Percentiles rank a stretch among this genome's conserved stretches.
These are phyloP conservation scores for Aspergillus aculeatinus DNA, from an alignment of 2,329 filamentous ascomycete species.

Conservation along the genomic window DNA sequence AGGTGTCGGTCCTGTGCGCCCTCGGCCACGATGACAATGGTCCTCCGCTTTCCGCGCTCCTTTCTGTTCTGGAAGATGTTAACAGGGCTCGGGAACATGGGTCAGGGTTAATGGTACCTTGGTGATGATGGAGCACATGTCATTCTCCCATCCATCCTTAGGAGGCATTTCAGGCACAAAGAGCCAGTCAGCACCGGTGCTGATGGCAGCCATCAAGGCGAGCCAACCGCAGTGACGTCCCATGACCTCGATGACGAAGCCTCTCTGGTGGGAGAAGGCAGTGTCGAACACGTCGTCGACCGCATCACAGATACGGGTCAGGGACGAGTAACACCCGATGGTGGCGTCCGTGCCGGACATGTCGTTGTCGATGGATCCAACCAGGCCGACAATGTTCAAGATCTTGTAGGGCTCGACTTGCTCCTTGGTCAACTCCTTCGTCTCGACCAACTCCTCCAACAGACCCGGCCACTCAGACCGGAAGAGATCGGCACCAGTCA, in stretches of 20 bases:
- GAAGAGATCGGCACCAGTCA: slow-evolving; percentile 94
- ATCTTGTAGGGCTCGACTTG: slow-evolving; percentile 76
- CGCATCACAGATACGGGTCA: slow-evolving; percentile 89
- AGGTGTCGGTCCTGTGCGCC: slow-evolving; percentile 83
- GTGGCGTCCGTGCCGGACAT: slow-evolving; percentile 96
- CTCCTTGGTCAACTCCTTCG: slow-evolving; percentile 66
- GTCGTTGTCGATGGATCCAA: slow-evolving; percentile 98
- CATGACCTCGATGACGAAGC: slow-evolving; percentile 99
- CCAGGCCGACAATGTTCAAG: slow-evolving; percentile 93
- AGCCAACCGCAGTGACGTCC: slow-evolving; percentile 97
- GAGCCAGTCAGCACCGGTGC: slow-evolving; percentile 91
- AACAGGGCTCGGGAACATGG: not conserved
- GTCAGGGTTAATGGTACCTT: slow-evolving; percentile 50
- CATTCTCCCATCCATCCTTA: slow-evolving; percentile 79
- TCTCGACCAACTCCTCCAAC: slow-evolving; percentile 77
- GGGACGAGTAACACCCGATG: slow-evolving; percentile 92
- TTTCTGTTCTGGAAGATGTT: slow-evolving; percentile 65
- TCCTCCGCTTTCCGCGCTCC: slow-evolving; percentile 85
- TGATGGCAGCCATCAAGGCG: slow-evolving; percentile 92
- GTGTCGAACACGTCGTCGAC: slow-evolving; percentile 93
- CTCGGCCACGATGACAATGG: slow-evolving; percentile 96
- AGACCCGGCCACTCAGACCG: slow-evolving; percentile 88
- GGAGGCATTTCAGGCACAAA: slow-evolving; percentile 96
- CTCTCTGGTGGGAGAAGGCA: slow-evolving; percentile 91
- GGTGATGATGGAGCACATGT: slow-evolving; percentile 77